Evolutionary conservation across 192 early-diverging fungal genomes (phyloP).

Genomic region (Entophlyctis luteolus): DNA sequence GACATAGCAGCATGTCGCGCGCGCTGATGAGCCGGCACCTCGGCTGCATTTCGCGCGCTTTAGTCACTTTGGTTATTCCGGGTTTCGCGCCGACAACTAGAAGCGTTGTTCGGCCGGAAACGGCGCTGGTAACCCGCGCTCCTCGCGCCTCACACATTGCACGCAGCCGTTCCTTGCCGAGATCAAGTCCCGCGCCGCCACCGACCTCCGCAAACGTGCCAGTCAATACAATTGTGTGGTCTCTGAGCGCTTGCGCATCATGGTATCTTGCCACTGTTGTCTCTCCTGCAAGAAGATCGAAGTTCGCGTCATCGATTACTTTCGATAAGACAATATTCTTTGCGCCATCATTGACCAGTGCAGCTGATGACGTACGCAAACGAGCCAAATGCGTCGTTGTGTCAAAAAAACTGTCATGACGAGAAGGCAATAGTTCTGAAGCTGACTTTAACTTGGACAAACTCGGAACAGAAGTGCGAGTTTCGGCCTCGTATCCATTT

Average conservation of each 20-base stretch:
- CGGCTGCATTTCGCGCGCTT: background rate
- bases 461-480: background rate
- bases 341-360: no score
- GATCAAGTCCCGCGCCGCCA: constrained; percentile 3
- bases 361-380: no score
- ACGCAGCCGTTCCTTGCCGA: constrained; percentile 5
- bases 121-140: background rate
- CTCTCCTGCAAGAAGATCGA: background rate
- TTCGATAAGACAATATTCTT: background rate
- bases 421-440: background rate
- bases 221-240: background rate
- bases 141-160: constrained; percentile 7
- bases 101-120: constrained; percentile 8
- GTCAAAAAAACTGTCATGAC: background rate
- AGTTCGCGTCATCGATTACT: background rate
- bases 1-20: background rate
- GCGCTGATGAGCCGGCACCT: background rate
- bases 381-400: background rate
- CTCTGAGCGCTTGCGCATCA: background rate
- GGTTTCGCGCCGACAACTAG: constrained; percentile 6
- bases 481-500: background rate
- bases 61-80: constrained; percentile 2
- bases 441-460: background rate
- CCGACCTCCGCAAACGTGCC: constrained; percentile 12
- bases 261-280: background rate